phyloP scores from a whole-genome alignment of 2,329 filamentous ascomycete genomes.

The Colletotrichum neosansevieriae region DNA sequence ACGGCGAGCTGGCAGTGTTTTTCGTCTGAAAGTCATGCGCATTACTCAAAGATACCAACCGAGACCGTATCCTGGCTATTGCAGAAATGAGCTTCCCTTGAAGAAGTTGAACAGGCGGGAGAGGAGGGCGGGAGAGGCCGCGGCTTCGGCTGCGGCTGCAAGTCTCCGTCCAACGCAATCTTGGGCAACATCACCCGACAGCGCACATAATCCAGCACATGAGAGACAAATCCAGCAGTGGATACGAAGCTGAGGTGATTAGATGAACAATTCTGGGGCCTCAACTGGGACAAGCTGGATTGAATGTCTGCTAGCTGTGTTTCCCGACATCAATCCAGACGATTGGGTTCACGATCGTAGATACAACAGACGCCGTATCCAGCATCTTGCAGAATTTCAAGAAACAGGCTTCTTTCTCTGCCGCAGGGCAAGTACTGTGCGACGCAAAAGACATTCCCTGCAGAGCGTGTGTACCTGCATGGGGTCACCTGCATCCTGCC shows the following conservation, averaged over 20 bases:
- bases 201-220: not conserved
- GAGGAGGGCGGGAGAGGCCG: not conserved
- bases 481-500: slow-evolving; percentile 29
- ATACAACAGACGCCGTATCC: slow-evolving; percentile 10
- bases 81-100: not conserved
- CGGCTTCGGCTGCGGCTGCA: slow-evolving; percentile 28
- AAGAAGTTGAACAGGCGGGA: not conserved
- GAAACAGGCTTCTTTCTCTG: not conserved
- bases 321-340: not conserved
- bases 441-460: not conserved
- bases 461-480: slow-evolving; percentile 26
- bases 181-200: not conserved
- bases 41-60: not conserved
- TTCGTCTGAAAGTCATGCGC: not conserved
- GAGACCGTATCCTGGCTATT: not conserved
- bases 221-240: not conserved
- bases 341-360: not conserved
- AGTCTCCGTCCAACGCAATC: slow-evolving; percentile 22
- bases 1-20: not conserved
- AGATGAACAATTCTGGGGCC: too few relatives aligned
- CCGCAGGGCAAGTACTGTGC: not conserved
- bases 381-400: not conserved
- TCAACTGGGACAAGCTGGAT: not conserved
- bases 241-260: too few relatives aligned
- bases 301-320: not conserved